Percentiles rank a stretch among this genome's conserved stretches.
These are phyloP conservation scores for Fraxinus excelsior DNA, from an alignment of 257 asterid genomes.

Conservation along the genomic window DNA sequence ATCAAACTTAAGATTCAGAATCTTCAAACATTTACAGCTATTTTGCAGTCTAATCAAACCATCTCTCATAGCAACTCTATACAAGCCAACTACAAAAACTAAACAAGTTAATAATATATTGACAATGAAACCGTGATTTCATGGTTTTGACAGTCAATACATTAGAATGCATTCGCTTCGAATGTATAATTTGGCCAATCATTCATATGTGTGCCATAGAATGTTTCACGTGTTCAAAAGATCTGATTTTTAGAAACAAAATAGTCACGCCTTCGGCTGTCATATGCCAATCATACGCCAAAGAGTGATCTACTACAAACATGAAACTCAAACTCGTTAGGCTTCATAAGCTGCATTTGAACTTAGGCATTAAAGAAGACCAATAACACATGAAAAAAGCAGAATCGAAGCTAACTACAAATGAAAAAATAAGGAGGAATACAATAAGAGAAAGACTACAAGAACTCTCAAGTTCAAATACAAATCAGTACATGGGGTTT, in stretches of 20 bases:
- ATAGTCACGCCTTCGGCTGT: background rate
- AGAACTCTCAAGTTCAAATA: constrained; percentile 24
- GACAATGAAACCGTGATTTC: background rate
- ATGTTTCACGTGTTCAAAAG: background rate
- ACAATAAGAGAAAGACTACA: constrained; percentile 19
- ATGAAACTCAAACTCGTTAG: background rate
- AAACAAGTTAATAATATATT: too few species aligned
- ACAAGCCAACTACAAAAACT: background rate
- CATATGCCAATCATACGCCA: background rate
- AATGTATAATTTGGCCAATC: background rate
- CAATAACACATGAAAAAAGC: background rate
- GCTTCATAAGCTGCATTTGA: background rate
- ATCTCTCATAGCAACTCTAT: background rate
- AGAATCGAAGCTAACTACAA: background rate
- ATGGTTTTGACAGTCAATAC: background rate
- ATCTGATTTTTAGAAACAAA: background rate
- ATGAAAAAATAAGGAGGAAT: constrained; percentile 11
- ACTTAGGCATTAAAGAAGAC: background rate
- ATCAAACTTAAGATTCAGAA: background rate
- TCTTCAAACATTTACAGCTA: too few species aligned
- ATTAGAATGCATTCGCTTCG: too few species aligned
- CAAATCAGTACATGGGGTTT: constrained; percentile 14
- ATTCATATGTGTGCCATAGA: background rate
- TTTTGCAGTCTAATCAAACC: background rate
- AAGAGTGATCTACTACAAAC: background rate